A percentile compares a stretch with the other conserved stretches of the same genome.
Conservation (phyloP, 2,329 filamentous ascomycete species). For the Lasiodiplodia sp. region DNA sequence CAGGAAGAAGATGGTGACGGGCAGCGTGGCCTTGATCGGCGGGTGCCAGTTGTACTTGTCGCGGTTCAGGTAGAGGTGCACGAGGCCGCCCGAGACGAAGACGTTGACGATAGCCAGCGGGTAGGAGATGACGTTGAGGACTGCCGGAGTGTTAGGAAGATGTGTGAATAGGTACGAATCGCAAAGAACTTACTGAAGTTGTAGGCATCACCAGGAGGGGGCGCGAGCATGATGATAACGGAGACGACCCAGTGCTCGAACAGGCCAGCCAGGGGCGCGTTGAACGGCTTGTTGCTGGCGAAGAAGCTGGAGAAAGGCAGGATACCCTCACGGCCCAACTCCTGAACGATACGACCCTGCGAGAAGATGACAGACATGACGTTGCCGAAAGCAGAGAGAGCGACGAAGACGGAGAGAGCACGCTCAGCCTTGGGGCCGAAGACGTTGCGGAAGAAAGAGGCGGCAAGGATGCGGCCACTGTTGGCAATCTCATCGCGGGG, state of each 20-base stretch:
- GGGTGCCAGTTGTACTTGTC: constrained; percentile 57
- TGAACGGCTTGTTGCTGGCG: constrained; percentile 70
- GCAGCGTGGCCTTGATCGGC: constrained; percentile 58
- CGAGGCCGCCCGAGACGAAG: constrained; percentile 58
- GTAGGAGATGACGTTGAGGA: constrained; percentile 66
- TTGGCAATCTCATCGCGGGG: constrained; percentile 62
- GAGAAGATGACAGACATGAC: constrained; percentile 73
- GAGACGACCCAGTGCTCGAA: constrained; percentile 71
- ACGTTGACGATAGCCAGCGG: constrained; percentile 65
- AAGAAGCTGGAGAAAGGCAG: constrained; percentile 69
- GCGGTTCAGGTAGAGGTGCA: constrained; percentile 55
- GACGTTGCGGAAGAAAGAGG: constrained; percentile 65
- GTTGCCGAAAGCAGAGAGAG: constrained; percentile 72
- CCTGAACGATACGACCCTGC: constrained; percentile 70
- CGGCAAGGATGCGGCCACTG: constrained; percentile 63
- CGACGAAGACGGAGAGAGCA: constrained; percentile 70
- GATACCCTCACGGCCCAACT: constrained; percentile 71
- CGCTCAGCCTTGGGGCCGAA: constrained; percentile 62
- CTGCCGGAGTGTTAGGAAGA: constrained; percentile 11
- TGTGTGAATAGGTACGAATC: constrained; percentile 3
- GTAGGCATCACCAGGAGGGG: constrained; percentile 72
- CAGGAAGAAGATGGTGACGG: constrained; percentile 61
- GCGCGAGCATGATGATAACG: constrained; percentile 70
- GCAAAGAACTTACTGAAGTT: constrained; percentile 60
- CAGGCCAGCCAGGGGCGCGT: constrained; percentile 67